A percentile compares a stretch with the other conserved stretches of the same genome.
These are phyloP conservation scores for Hansenula lynferdii DNA, from an alignment of 1,139 yeast species.

Conservation along the genomic window DNA sequence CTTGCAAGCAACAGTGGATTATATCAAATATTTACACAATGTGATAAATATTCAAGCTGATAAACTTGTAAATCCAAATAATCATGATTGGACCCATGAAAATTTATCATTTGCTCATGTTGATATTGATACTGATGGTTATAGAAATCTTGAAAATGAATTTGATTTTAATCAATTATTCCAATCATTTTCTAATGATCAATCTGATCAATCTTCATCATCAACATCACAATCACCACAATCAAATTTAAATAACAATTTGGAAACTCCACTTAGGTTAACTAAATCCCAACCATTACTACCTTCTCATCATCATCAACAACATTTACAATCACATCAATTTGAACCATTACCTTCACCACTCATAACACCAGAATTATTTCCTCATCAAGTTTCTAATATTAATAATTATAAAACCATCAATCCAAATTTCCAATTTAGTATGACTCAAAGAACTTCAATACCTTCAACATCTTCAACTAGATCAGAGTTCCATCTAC, in stretches of 20 bases:
- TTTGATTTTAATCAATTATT: conserved; percentile 42
- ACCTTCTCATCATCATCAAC: conserved; percentile 19
- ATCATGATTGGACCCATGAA: conserved; percentile 28
- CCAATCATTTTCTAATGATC: conserved; percentile 14
- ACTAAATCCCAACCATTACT: conserved; percentile 26
- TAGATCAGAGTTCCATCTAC: background rate
- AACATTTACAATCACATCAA: conserved; percentile 27
- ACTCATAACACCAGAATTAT: conserved; percentile 22
- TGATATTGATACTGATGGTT: conserved; percentile 52
- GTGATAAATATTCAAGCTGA: conserved; percentile 44
- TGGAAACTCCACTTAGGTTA: background rate
- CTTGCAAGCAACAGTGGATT: conserved; percentile 75
- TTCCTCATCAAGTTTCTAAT: conserved; percentile 8
- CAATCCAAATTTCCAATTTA: conserved; percentile 14
- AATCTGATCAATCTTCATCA: conserved; percentile 14
- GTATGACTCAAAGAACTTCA: background rate
- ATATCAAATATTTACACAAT: conserved; percentile 64
- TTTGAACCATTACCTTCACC: conserved; percentile 21
- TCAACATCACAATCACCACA: conserved; percentile 7
- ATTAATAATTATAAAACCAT: conserved; percentile 3
- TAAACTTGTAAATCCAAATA: conserved; percentile 26
- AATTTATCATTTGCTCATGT: conserved; percentile 44
- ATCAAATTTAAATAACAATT: no score
- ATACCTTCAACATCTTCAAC: conserved; percentile 1
- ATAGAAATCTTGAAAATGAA: conserved; percentile 53